Percentiles rank a stretch among this genome's conserved stretches.
phyloP scores from a whole-genome alignment of 2,329 filamentous ascomycete species.

The Fusarium heterosporum region DNA sequence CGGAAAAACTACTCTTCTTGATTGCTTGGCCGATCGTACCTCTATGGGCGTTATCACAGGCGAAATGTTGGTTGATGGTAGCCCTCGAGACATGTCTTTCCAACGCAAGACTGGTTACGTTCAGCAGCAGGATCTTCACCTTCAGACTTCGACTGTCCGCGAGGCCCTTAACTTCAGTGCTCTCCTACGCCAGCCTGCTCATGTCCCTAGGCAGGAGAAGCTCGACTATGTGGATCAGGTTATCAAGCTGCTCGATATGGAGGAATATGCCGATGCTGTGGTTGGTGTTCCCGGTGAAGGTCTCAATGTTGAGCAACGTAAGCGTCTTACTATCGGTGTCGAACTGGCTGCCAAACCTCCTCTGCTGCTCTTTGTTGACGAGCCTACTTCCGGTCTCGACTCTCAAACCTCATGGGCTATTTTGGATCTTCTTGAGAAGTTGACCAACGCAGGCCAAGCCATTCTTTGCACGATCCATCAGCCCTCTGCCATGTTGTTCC shows the following conservation, averaged over 20 bases:
- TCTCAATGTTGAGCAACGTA: slow-evolving; percentile 76
- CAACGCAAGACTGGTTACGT: slow-evolving; percentile 94
- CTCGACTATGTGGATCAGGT: slow-evolving; percentile 89
- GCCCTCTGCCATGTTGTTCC: slow-evolving; percentile 94
- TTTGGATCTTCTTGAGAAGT: slow-evolving; percentile 85
- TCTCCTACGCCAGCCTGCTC: slow-evolving; percentile 82
- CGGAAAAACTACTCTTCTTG: slow-evolving; percentile 92
- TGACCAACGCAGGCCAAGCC: slow-evolving; percentile 89
- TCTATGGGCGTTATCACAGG: slow-evolving; percentile 91
- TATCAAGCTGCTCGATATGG: slow-evolving; percentile 91
- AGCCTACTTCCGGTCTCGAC: slow-evolving; percentile 94
- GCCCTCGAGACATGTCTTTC: slow-evolving; percentile 81
- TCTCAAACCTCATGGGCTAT: slow-evolving; percentile 95
- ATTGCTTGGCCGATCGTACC: slow-evolving; percentile 85
- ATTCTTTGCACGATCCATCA: slow-evolving; percentile 98
- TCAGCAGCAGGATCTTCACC: slow-evolving; percentile 91
- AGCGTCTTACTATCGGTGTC: slow-evolving; percentile 93
- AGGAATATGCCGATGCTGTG: slow-evolving; percentile 88
- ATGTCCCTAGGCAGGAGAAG: slow-evolving; percentile 80
- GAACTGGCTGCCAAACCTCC: slow-evolving; percentile 93
- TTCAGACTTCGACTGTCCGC: slow-evolving; percentile 85
- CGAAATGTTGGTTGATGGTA: slow-evolving; percentile 77
- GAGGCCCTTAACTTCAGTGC: slow-evolving; percentile 91
- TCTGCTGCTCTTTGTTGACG: slow-evolving; percentile 90
- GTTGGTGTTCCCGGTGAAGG: slow-evolving; percentile 92